phyloP scores from a whole-genome alignment of 305 asterid species.

The Fraxinus albicans region DNA sequence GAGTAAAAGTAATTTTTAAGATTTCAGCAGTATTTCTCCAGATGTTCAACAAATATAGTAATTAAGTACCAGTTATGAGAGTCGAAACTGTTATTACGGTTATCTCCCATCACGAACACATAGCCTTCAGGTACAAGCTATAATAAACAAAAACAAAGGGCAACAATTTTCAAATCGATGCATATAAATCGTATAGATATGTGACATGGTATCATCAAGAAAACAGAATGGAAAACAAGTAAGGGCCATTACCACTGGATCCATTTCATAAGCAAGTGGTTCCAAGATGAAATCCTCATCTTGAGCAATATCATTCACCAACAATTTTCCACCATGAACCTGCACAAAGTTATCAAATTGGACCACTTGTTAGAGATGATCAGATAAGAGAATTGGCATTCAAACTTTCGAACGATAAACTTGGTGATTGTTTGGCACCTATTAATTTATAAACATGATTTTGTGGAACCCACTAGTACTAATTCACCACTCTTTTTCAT shows the following conservation, averaged over 20 bases:
- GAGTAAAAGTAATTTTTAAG: background rate
- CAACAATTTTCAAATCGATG: constrained; percentile 1
- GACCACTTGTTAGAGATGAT: constrained; percentile 11
- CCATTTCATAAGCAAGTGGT: constrained; percentile 83
- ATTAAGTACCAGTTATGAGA: constrained; percentile 74
- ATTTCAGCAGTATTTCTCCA: background rate
- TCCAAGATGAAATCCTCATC: constrained; percentile 86
- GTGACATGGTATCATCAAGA: background rate
- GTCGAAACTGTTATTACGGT: constrained; percentile 89
- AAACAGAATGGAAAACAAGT: constrained; percentile 10
- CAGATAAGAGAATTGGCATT: constrained; percentile 13
- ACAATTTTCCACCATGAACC: constrained; percentile 74
- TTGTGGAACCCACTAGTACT: background rate
- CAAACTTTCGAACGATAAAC: constrained; percentile 17
- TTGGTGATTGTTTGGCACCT: background rate
- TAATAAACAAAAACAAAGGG: constrained; percentile 10
- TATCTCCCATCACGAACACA: constrained; percentile 95
- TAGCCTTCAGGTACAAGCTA: constrained; percentile 90
- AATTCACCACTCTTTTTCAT: background rate
- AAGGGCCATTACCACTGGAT: constrained; percentile 53
- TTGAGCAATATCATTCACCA: constrained; percentile 68
- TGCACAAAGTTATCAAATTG: constrained; percentile 28
- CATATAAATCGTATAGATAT: background rate
- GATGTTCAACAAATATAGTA: background rate
- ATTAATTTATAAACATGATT: background rate